Percentiles rank a stretch among this genome's conserved stretches.
phyloP scores from a whole-genome alignment of 371 early-diverging fungal genomes.

The Mucor indicus region DNA sequence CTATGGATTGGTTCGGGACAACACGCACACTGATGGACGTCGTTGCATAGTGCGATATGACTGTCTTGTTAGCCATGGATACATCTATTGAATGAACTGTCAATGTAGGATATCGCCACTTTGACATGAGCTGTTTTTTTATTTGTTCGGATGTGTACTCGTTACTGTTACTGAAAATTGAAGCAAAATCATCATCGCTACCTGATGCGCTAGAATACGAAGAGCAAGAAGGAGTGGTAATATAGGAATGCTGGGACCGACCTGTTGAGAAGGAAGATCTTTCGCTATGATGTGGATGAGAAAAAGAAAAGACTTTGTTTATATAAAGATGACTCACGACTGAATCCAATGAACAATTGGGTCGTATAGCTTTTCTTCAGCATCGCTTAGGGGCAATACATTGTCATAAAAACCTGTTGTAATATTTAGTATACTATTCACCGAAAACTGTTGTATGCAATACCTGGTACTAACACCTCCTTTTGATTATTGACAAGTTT shows the following conservation, averaged over 20 bases:
- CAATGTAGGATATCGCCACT: conserved; percentile 79
- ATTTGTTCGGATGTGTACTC: conserved; percentile 33
- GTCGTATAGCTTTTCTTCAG: conserved; percentile 56
- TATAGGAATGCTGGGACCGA: conserved; percentile 31
- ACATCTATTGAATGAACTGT: conserved; percentile 80
- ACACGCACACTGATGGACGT: conserved; percentile 79
- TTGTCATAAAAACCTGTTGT: conserved; percentile 59
- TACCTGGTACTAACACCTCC: conserved; percentile 70
- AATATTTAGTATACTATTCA: neutral
- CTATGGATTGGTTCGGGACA: conserved; percentile 76
- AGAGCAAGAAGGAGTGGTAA: conserved; percentile 21
- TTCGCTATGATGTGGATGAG: conserved; percentile 1
- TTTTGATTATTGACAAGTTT: conserved; percentile 58
- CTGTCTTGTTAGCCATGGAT: conserved; percentile 67
- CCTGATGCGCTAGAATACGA: conserved; percentile 12
- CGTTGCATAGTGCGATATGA: conserved; percentile 70
- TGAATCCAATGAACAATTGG: conserved; percentile 50
- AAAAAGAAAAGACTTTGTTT: neutral
- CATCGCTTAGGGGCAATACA: conserved; percentile 47
- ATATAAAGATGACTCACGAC: conserved; percentile 16
- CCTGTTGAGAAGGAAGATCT: conserved; percentile 9
- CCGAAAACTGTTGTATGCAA: neutral
- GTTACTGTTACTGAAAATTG: conserved; percentile 8
- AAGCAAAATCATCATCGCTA: conserved; percentile 19
- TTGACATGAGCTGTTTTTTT: conserved; percentile 62